Conservation (phyloP, 106 monocot species). For the Agapanthus africanus region DNA sequence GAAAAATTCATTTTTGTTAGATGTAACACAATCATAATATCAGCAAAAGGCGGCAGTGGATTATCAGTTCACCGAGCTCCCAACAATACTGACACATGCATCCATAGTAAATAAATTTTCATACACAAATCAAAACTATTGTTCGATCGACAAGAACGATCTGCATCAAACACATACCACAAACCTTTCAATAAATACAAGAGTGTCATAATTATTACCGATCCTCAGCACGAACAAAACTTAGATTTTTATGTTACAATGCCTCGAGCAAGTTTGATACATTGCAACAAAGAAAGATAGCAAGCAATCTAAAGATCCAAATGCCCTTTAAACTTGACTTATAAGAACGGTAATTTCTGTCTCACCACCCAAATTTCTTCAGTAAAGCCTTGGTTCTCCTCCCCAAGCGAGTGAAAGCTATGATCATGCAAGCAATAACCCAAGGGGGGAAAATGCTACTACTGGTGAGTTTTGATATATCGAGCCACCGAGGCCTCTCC, state of each 20-base stretch:
- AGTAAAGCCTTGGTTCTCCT: constrained; percentile 81
- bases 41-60: too few species aligned
- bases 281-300: neutral
- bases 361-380: constrained; percentile 52
- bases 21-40: too few species aligned
- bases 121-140: too few species aligned
- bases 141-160: too few species aligned
- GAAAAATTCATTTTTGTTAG: too few species aligned
- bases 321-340: neutral
- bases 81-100: too few species aligned
- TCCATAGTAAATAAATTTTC: too few species aligned
- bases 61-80: too few species aligned
- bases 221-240: too few species aligned
- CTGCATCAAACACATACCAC: too few species aligned
- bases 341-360: neutral
- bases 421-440: constrained; percentile 71
- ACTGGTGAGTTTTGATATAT: constrained; percentile 19
- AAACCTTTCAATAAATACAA: too few species aligned
- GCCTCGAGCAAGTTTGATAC: neutral
- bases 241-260: neutral
- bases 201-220: too few species aligned
- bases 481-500: constrained; percentile 68
- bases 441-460: constrained; percentile 65
- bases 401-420: constrained; percentile 68
- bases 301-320: neutral